Evolutionary conservation across 345 rosid genomes (phyloP), one percentile per base, ranked within the genome.

Genomic region (Pistacia atlantica): DNA sequence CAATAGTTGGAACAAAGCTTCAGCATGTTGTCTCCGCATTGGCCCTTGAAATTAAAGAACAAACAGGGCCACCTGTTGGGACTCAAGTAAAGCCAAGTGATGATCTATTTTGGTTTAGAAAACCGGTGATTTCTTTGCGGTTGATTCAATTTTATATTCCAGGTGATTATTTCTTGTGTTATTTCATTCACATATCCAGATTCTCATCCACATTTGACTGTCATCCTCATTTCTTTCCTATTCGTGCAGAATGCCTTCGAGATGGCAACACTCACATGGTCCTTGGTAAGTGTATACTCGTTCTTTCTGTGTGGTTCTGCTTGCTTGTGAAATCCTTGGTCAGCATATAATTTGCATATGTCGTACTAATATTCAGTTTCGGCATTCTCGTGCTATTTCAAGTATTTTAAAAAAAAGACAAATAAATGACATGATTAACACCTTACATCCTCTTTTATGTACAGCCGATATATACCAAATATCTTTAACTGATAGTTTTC

Each of bases 211-310:
- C 11, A 60, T 78, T 63, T 66, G 42, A 70, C 5, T 14, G 13
- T 68, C 45, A 20, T 60, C 75, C 70, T 67, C 46, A 65, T 65
- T 46, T 3, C 56, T 74, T 63, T 61, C 51, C 62, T 73, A n/a
- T 3, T 62, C 76, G 46, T 84, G 86, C 86, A 95, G 99, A 95
- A 95, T 87, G 97, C 98, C 38, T 95, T 95, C 18, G 98, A 93
- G 86, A 95, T 95, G 99, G 98, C 98, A 61, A 95, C 96, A 63
- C 93, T 93, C 75, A 83, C 93, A 69, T 95, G 99, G 99, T 89
- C 97, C 75, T 87, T 91, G 92, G 98, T 95, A 90, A 62, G 12
- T 25, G 56, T 14, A 20, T 56, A 57, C 7, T 54, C 56, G 38
- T 2, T 63, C 59, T 64, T 51, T 66, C 51, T 37, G 48, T 74